These are phyloP conservation scores for Trichoderma guizhouense DNA, from an alignment of 2,329 filamentous ascomycete species.

Conservation along the genomic window DNA sequence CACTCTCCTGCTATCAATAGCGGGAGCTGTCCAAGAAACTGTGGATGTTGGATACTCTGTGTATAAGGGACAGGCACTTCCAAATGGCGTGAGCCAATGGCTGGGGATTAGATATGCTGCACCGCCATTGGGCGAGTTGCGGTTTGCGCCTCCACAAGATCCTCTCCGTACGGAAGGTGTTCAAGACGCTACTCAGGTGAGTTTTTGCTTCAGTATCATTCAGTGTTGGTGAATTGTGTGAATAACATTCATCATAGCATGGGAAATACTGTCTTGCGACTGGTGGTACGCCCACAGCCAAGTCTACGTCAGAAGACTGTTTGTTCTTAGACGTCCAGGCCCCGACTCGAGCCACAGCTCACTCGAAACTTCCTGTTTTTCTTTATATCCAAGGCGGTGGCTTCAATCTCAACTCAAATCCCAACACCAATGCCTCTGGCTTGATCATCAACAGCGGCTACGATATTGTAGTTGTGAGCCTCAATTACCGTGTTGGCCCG, in stretches of 20 bases:
- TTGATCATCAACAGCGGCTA: slow-evolving; percentile 56
- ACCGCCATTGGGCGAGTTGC: slow-evolving; percentile 60
- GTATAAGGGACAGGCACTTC: slow-evolving; percentile 55
- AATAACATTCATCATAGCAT: slow-evolving; percentile 12
- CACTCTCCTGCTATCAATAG: slow-evolving; percentile 11
- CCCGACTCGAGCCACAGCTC: slow-evolving; percentile 47
- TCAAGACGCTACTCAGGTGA: slow-evolving; percentile 54
- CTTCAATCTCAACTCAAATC: slow-evolving; percentile 48
- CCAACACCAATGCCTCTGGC: slow-evolving; percentile 57
- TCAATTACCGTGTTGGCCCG: slow-evolving; percentile 74
- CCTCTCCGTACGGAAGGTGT: slow-evolving; percentile 46
- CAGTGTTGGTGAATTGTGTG: neutral
- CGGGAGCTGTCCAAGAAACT: slow-evolving; percentile 23
- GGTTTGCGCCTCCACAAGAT: slow-evolving; percentile 66
- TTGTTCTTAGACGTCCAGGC: slow-evolving; percentile 65
- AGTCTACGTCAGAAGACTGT: slow-evolving; percentile 58
- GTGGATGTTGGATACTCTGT: slow-evolving; percentile 66
- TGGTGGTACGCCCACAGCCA: slow-evolving; percentile 24
- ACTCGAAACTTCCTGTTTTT: slow-evolving; percentile 61
- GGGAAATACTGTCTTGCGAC: slow-evolving; percentile 31
- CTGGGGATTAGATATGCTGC: slow-evolving; percentile 73
- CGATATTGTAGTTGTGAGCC: slow-evolving; percentile 64
- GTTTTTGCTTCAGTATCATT: slow-evolving; percentile 7
- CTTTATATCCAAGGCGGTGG: slow-evolving; percentile 59
- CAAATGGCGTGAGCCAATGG: slow-evolving; percentile 65